A percentile compares a stretch with the other conserved stretches of the same genome.
These are phyloP conservation scores for Lachnellula hyalina DNA, from an alignment of 2,329 filamentous ascomycete species.

Conservation along the genomic window DNA sequence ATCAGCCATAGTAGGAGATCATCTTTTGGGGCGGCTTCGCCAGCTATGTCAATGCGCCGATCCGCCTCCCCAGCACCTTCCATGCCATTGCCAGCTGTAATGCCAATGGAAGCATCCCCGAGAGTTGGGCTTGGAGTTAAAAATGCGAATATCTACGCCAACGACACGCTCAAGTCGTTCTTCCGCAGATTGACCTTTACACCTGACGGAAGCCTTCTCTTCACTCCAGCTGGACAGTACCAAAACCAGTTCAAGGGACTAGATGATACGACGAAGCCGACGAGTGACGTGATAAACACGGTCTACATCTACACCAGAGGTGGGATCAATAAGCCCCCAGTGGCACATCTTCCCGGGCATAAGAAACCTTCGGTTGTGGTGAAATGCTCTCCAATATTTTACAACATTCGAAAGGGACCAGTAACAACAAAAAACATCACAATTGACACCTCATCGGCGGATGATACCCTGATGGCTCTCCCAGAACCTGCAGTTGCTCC, in stretches of 20 bases:
- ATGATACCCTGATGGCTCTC: constrained; percentile 76
- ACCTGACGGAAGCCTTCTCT: constrained; percentile 86
- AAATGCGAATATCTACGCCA: constrained; percentile 89
- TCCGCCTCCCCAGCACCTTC: constrained; percentile 92
- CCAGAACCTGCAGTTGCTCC: constrained; percentile 68
- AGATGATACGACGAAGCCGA: constrained; percentile 63
- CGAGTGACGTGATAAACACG: constrained; percentile 88
- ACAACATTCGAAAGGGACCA: constrained; percentile 66
- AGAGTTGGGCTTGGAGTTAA: constrained; percentile 64
- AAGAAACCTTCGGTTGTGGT: constrained; percentile 98
- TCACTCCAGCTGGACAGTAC: constrained; percentile 94
- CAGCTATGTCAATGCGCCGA: constrained; percentile 61
- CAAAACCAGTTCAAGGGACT: constrained; percentile 65
- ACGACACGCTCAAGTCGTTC: constrained; percentile 95
- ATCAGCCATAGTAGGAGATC: constrained; percentile 91
- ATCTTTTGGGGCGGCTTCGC: constrained; percentile 72
- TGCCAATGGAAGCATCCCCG: constrained; percentile 86
- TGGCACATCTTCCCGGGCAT: constrained; percentile 91
- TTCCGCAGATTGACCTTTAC: constrained; percentile 92
- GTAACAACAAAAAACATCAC: constrained; percentile 81
- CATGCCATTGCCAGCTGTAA: constrained; percentile 88
- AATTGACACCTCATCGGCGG: constrained; percentile 84
- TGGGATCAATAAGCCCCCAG: constrained; percentile 92
- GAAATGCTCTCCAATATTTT: constrained; percentile 86
- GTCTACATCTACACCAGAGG: constrained; percentile 97